Base-by-base conservation (phyloP, 345 rosid species). In the Corchorus olitorius region DNA sequence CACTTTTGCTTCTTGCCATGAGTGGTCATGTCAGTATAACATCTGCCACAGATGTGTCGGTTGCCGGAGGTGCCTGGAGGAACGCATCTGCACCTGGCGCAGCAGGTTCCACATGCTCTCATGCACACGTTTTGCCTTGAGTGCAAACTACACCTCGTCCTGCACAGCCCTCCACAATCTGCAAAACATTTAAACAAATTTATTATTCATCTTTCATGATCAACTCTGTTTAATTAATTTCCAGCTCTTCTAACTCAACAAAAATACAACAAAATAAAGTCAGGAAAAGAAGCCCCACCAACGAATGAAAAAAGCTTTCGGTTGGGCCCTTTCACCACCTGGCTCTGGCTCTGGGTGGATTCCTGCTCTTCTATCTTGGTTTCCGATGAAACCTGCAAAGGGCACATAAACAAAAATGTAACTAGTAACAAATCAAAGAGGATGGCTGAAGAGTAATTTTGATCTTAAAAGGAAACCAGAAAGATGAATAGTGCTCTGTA, bases 41-140 rank as follows among this genome's bases (percentile, higher is more conserved):
- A 88, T 63, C 77, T 77, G 15, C 92, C 92, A 54, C 92, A 88
- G 67, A 69, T 11, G 70, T 87, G 84, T 78, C 87, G 76, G 79
- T 87, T 87, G 20, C 92, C 90, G 2, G 83, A 77, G 33, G 92
- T 87, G 19, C 92, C 92, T 0, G 87, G 92, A 14, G 92, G 92
- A 3, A 88, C 92, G 66, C 92, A 88, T 72, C 80, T 81, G 88
- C 92, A 88, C 70, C 92, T 87, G 13, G 48, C 55, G 65, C 92
- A 89, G 68, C 90, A 89, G 1, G 90, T 89, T 6, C 86, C 84
- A 17, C 92, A 89, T 2, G 92, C 90, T 62, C 92, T 82, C 14
- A 52, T 39, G 86, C 92, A 89, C 65, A 87, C 68, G 33, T 89
- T 87, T 56, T 83, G 87, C 85, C 92, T 85, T 0, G 92, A 87